Evolutionary conservation across 2,329 filamentous ascomycete genomes (phyloP), one percentile per base, ranked within the genome.

Genomic region (Aspergillus sp.): DNA sequence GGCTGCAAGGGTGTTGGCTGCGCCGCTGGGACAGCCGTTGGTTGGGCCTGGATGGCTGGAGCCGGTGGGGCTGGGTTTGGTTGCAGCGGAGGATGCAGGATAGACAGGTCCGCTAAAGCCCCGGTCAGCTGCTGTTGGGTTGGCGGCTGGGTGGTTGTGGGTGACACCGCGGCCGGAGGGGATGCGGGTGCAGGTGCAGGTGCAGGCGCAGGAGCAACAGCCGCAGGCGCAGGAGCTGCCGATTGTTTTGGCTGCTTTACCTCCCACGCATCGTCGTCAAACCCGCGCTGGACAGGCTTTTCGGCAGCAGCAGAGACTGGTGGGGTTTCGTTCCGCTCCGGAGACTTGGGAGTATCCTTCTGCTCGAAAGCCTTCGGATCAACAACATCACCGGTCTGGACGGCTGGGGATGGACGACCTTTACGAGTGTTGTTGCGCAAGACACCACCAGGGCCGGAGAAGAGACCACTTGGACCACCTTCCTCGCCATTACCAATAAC

Each of bases 181-280:
- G 56, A 49, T 19, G 48, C 51, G 26, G 59, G 35, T 27, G 53
- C 44, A 27, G 68, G 52, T 10, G 69, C 59, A 2, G 70, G 57
- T 12, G 73, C 57, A 10, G 69, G 56, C 11, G 70, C 57, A 19
- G 74, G 55, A 29, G 69, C 61, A 38, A n/a, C 7, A 29, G 33
- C 33, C 6, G 36, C 36, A 38, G 74, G 51, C 34, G 62, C 45
- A 29, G 67, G 37, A 43, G 62, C 42, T 39, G 58, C 42, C 40
- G 67, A 54, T 43, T 83, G 78, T 61, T 82, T 85, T 10, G 85
- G 79, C 12, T 89, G 88, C 70, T 96, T 96, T 39, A 95, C 85
- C 58, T 94, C 88, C 93, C 93, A 98, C 7, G 93, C 93, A 71
- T 97, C 89, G 60, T 97, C 93, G 40, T 98, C 93, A 59, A 97